Evolutionary conservation across 352 stramenopile genomes (phyloP).

Genomic region (Pythium sukuiense): DNA sequence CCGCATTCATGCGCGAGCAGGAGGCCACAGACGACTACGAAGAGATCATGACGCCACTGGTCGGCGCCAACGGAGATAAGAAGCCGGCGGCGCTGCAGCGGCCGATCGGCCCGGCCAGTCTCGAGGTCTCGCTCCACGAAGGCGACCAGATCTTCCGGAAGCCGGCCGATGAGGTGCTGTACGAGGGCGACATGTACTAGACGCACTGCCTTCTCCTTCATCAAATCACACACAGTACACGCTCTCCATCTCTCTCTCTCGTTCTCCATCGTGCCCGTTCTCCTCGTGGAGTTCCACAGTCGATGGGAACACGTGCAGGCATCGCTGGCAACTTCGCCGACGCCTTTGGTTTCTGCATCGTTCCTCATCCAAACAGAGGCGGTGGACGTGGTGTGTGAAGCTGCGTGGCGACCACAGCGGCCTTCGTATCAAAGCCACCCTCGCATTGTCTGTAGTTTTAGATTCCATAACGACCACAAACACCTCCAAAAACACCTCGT

Average conservation of each 20-base stretch:
- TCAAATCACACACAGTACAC: constrained; percentile 6
- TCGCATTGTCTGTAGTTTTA: constrained; percentile 35
- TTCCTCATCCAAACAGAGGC: no score
- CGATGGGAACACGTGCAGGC: neutral
- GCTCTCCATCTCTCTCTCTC: neutral
- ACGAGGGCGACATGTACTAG: constrained; percentile 91
- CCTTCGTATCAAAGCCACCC: no score
- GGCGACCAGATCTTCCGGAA: constrained; percentile 89
- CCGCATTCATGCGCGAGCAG: constrained; percentile 85
- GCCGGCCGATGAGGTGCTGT: constrained; percentile 79
- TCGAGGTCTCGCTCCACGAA: constrained; percentile 86
- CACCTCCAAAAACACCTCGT: constrained; percentile 1
- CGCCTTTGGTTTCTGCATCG: no score
- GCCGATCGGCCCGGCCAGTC: constrained; percentile 55
- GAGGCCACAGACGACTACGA: constrained; percentile 89
- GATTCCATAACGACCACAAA: constrained; percentile 19
- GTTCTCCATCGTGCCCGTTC: neutral
- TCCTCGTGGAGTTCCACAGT: constrained; percentile 19
- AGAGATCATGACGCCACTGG: constrained; percentile 90
- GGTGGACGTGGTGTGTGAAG: no score
- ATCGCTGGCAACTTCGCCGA: no score
- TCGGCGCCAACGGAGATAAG: constrained; percentile 59
- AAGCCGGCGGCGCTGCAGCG: constrained; percentile 60
- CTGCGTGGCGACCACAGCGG: no score
- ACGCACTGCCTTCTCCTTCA: neutral